A percentile compares a stretch with the other conserved stretches of the same genome.
phyloP scores from a whole-genome alignment of 2,329 filamentous ascomycete genomes.

The Paecilomyces dactylethromorphus region DNA sequence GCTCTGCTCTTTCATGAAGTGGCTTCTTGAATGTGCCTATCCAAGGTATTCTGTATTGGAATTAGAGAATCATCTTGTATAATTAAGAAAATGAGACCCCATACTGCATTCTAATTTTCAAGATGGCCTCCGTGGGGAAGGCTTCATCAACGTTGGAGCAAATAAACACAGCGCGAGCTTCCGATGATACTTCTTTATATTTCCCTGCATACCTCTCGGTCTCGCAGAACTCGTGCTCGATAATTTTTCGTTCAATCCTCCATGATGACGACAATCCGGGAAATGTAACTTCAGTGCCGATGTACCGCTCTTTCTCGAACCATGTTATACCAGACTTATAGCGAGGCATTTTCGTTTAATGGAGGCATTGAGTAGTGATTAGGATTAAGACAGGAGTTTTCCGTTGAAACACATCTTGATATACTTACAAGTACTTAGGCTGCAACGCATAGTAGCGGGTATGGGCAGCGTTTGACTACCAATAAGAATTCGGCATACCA shows the following conservation, averaged over 20 bases:
- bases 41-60: background rate
- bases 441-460: no score
- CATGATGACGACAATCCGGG: background rate
- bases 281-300: background rate
- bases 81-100: background rate
- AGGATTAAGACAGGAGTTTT: background rate
- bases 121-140: background rate
- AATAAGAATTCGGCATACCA: no score
- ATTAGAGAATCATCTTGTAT: background rate
- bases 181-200: background rate
- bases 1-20: background rate
- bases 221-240: background rate
- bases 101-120: background rate
- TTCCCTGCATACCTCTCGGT: background rate
- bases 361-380: background rate
- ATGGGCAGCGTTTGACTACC: no score
- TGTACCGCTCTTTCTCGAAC: background rate
- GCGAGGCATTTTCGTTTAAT: background rate
- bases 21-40: background rate
- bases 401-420: background rate
- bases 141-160: background rate
- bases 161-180: background rate
- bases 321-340: background rate
- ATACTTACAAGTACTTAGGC: background rate
- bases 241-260: background rate